These are phyloP conservation scores for Ceratocystiopsis brevicomis DNA, from an alignment of 2,329 filamentous ascomycete species.

Conservation along the genomic window DNA sequence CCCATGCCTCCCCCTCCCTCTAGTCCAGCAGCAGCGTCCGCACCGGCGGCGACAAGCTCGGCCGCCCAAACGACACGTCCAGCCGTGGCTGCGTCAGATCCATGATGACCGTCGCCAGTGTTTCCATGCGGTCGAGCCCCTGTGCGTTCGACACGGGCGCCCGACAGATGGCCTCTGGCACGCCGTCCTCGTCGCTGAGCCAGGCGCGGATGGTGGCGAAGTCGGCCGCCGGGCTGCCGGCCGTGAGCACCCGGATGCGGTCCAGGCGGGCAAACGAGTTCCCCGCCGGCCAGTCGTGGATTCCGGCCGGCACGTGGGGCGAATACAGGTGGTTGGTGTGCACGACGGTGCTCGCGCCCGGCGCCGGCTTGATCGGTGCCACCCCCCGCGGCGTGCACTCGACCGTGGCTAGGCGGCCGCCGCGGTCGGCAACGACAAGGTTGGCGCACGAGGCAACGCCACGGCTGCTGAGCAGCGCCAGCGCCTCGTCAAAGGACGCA, in stretches of 20 bases:
- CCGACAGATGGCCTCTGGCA: conserved; percentile 2
- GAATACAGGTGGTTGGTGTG: conserved; percentile 3
- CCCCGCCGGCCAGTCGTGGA: conserved; percentile 1
- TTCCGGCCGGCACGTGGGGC: not conserved
- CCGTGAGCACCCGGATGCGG: not conserved
- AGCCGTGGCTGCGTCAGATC: conserved; percentile 1
- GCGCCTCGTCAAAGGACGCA: not conserved
- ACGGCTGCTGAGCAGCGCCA: not conserved
- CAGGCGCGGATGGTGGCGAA: not conserved
- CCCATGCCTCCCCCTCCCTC: too few species aligned
- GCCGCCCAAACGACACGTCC: conserved; percentile 3
- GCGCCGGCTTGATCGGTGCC: not conserved
- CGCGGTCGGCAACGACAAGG: conserved; percentile 1
- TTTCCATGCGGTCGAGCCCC: conserved; percentile 3
- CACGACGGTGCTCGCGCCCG: not conserved
- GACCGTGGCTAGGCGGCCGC: not conserved
- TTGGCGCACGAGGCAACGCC: conserved; percentile 1
- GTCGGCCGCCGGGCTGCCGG: not conserved
- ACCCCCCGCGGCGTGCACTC: conserved; percentile 3
- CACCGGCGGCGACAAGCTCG: not conserved
- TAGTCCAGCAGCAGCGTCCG: too few species aligned
- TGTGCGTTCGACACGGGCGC: not conserved
- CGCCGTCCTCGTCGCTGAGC: conserved; percentile 1
- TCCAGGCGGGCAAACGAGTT: conserved; percentile 2
- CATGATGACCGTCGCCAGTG: conserved; percentile 3